Evolutionary conservation across 345 rosid genomes (phyloP).

Genomic region (Adansonia digitata): DNA sequence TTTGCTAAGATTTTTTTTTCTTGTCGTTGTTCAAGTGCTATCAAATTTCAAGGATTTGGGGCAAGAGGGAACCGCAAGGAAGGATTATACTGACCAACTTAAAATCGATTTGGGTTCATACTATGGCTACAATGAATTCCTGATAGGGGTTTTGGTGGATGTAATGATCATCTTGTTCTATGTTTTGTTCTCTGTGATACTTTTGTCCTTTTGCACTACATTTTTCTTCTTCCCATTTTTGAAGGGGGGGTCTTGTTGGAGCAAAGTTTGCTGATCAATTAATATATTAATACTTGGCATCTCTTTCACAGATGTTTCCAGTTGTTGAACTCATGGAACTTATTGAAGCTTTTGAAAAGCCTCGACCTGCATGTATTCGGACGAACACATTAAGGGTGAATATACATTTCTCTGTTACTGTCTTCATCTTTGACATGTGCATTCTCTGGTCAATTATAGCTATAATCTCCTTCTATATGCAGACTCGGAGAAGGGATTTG

Average conservation of each 20-base stretch:
- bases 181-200: background rate
- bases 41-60: conserved; percentile 62
- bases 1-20: conserved; percentile 1
- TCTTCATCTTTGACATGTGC: conserved; percentile 12
- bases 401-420: conserved; percentile 10
- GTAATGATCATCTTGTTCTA: conserved; percentile 29
- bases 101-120: conserved; percentile 70
- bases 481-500: conserved; percentile 89
- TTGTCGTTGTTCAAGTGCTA: conserved; percentile 75
- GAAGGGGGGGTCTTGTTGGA: background rate
- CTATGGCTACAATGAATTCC: conserved; percentile 88
- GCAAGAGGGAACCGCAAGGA: conserved; percentile 61
- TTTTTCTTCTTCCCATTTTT: background rate
- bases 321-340: conserved; percentile 87
- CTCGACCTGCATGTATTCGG: conserved; percentile 75
- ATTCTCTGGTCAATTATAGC: conserved; percentile 3
- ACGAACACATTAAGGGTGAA: conserved; percentile 88
- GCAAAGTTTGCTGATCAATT: background rate
- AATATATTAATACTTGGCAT: conserved; percentile 14
- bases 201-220: background rate
- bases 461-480: conserved; percentile 13
- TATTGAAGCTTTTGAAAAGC: conserved; percentile 92
- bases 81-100: conserved; percentile 66
- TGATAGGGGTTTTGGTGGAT: conserved; percentile 74
- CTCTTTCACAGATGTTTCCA: conserved; percentile 75